Evolutionary conservation across 1,139 yeast species (phyloP), one percentile per base, ranked within the genome.

Genomic region (Debaryomyces sp.): DNA sequence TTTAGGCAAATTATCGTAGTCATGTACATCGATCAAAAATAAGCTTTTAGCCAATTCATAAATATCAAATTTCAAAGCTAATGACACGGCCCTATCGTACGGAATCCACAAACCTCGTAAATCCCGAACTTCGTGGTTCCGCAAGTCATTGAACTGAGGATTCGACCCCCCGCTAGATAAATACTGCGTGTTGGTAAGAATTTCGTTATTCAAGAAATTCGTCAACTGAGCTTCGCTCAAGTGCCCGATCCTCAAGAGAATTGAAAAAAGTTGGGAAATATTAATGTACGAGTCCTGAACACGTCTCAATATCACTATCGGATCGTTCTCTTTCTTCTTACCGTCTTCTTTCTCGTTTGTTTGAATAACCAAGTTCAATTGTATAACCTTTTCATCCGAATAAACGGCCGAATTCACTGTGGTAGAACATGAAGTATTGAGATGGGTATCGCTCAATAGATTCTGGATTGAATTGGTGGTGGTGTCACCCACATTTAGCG

Each of bases 221-320:
- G 60, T 61, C 22, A 68, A 54, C 51, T 72, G 76, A 9, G 52
- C 51, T 13, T 51, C 44, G 9, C 61, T 56, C 43, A 69, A 64
- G 41, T 61, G 56, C 15, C 65, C 68, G n/a, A 73, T 61, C 29
- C 54, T 59, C 13, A 65, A 60, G 44, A 75, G 63, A n/a, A 75
- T 63, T 15, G 56, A 53, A 50, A 76, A 66, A 47, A 76, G 59
- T 53, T 75, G 81, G 17, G 67, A 59, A n/a, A 72, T 58, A 52
- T 76, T 76, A 44, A 76, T 62, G 52, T 68, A 76, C 17, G 78
- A 73, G 56, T 76, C 81, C 50, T 71, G 77, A 17, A 75, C 77
- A 36, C 80, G 63, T 55, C 80, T 67, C 51, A 76, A 67, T 6
- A 76, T 62, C 15, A 61, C 49, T 21, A 66, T 46, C 12, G 60